These are phyloP conservation scores for Blastobotrys indianensis DNA, from an alignment of 1,139 yeast species.

Conservation along the genomic window DNA sequence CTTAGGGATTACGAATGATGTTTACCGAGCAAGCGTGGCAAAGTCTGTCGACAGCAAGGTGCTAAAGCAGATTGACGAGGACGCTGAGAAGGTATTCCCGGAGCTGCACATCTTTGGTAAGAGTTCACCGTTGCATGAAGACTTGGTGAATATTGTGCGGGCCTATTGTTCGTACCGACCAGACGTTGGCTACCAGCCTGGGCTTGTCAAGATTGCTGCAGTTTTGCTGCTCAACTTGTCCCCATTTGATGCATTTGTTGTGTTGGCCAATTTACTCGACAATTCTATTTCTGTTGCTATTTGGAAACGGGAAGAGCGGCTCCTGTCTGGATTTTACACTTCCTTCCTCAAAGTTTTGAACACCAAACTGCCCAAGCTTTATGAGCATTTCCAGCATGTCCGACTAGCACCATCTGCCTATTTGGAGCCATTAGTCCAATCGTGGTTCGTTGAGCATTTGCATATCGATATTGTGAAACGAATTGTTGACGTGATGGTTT, in stretches of 20 bases:
- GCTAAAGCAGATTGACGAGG: slow-evolving; percentile 26
- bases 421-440: slow-evolving; percentile 35
- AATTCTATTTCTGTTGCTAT: slow-evolving; percentile 28
- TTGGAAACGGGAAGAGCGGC: slow-evolving; percentile 29
- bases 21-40: slow-evolving; percentile 16
- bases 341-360: slow-evolving; percentile 46
- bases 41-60: slow-evolving; percentile 1
- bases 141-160: slow-evolving; percentile 31
- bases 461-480: slow-evolving; percentile 38
- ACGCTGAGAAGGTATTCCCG: slow-evolving; percentile 38
- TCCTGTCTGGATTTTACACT: slow-evolving; percentile 32
- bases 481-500: slow-evolving; percentile 52
- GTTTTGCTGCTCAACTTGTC: slow-evolving; percentile 39
- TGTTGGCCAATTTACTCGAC: slow-evolving; percentile 43
- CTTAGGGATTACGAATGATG: slow-evolving; percentile 23
- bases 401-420: slow-evolving; percentile 36
- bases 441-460: slow-evolving; percentile 36
- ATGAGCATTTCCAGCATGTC: slow-evolving; percentile 45
- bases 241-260: slow-evolving; percentile 39
- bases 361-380: slow-evolving; percentile 41
- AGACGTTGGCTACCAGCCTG: slow-evolving; percentile 26
- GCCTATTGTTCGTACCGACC: slow-evolving; percentile 32
- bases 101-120: slow-evolving; percentile 42
- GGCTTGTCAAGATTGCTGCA: slow-evolving; percentile 36
- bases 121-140: slow-evolving; percentile 34